These are phyloP conservation scores for Jaenimonas drosophilae DNA, from an alignment of 208 protist genomes.

Conservation along the genomic window DNA sequence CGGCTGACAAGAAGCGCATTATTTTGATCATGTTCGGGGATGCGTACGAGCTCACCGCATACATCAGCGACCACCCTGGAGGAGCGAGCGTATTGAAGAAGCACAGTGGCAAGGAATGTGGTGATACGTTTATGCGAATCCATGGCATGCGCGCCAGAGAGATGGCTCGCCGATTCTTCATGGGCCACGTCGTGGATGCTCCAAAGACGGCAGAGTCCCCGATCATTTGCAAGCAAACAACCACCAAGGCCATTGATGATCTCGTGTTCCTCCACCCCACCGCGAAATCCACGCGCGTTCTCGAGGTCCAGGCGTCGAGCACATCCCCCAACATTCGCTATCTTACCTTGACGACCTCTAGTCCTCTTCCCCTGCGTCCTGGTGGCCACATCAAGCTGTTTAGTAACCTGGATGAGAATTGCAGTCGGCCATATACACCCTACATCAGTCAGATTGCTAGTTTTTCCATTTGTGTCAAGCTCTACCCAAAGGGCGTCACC, in stretches of 20 bases:
- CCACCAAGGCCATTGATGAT: no score
- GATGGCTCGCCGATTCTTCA: conserved; percentile 17
- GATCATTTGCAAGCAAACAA: no score
- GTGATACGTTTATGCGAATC: conserved; percentile 56
- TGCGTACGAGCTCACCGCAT: conserved; percentile 43
- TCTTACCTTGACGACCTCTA: conserved; percentile 33
- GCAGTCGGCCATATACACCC: conserved; percentile 38
- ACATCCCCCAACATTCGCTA: conserved; percentile 9
- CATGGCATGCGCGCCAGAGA: conserved; percentile 35
- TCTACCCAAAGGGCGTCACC: conserved; percentile 23
- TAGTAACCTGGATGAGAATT: conserved; percentile 9
- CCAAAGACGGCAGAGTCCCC: no score
- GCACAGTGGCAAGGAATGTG: conserved; percentile 49
- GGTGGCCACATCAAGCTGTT: conserved; percentile 48
- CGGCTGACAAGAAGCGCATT: conserved; percentile 10
- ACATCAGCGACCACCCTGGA: conserved; percentile 35
- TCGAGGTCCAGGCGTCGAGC: no score
- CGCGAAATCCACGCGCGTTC: no score
- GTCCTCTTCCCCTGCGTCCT: conserved; percentile 21
- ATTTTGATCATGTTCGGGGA: conserved; percentile 40
- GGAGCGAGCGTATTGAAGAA: conserved; percentile 25
- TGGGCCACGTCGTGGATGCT: no score
- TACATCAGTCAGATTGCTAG: conserved; percentile 26
- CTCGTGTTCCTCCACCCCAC: no score
- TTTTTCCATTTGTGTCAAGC: conserved; percentile 50